These are phyloP conservation scores for Candida morakotiae DNA, from an alignment of 805 yeast genomes.

Conservation along the genomic window DNA sequence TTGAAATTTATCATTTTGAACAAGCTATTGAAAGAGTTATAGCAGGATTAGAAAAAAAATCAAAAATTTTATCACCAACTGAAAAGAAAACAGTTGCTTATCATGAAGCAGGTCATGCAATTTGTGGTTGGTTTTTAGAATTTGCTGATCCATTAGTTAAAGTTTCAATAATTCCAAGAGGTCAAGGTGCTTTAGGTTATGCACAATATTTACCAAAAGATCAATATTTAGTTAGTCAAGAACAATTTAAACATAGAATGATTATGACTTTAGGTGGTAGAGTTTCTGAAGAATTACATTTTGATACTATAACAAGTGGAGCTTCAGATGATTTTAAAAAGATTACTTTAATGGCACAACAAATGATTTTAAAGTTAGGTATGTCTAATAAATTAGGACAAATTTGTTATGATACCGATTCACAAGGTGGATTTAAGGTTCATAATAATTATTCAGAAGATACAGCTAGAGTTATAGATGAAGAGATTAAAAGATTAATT, in stretches of 20 bases:
- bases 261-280: constrained; percentile 94
- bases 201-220: constrained; percentile 94
- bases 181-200: constrained; percentile 93
- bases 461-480: constrained; percentile 64
- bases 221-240: constrained; percentile 69
- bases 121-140: constrained; percentile 88
- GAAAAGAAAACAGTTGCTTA: constrained; percentile 86
- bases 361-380: constrained; percentile 85
- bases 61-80: constrained; percentile 70
- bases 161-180: constrained; percentile 93
- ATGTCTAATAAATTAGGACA: constrained; percentile 82
- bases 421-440: constrained; percentile 48
- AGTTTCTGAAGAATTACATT: constrained; percentile 86
- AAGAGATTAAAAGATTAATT: constrained; percentile 64
- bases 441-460: constrained; percentile 67
- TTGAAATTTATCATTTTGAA: constrained; percentile 74
- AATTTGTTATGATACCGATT: constrained; percentile 48
- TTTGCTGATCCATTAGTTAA: constrained; percentile 88
- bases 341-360: constrained; percentile 82
- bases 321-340: constrained; percentile 92
- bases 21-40: constrained; percentile 91
- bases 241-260: constrained; percentile 79
- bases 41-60: constrained; percentile 89
- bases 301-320: constrained; percentile 83
- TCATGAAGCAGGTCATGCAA: constrained; percentile 97